Conservation (phyloP, 768 basidiomycete species). For the Gloeopeniophorella convolvens region DNA sequence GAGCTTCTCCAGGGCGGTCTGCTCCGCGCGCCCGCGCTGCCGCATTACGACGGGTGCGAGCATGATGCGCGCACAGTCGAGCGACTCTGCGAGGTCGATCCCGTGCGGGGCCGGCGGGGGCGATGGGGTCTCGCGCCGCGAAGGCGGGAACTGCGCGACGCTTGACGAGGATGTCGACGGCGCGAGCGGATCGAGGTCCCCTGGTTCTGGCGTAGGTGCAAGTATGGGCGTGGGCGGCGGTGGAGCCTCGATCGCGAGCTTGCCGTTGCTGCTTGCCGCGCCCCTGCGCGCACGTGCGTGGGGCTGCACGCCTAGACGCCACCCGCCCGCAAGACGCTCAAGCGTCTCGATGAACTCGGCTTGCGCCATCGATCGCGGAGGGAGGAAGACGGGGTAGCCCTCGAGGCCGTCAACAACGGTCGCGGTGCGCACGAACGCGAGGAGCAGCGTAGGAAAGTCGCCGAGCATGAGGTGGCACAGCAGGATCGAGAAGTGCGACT, state of each 20-base stretch:
- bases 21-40: slow-evolving; percentile 53
- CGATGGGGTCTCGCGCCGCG: slow-evolving; percentile 20
- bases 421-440: slow-evolving; percentile 60
- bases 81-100: slow-evolving; percentile 43
- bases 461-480: slow-evolving; percentile 73
- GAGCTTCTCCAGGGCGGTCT: slow-evolving; percentile 43
- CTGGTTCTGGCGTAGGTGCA: background rate
- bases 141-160: slow-evolving; percentile 16
- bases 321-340: slow-evolving; percentile 72
- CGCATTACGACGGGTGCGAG: slow-evolving; percentile 63
- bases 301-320: slow-evolving; percentile 59
- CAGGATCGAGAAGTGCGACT: slow-evolving; percentile 77
- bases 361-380: slow-evolving; percentile 84
- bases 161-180: slow-evolving; percentile 23
- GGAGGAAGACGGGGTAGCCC: slow-evolving; percentile 83
- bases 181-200: slow-evolving; percentile 21
- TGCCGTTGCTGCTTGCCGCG: slow-evolving; percentile 29
- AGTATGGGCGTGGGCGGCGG: slow-evolving; percentile 25
- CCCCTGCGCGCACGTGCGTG: slow-evolving; percentile 37
- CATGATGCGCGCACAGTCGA: slow-evolving; percentile 67
- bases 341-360: slow-evolving; percentile 84
- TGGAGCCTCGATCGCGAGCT: slow-evolving; percentile 38
- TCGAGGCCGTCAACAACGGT: slow-evolving; percentile 74
- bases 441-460: slow-evolving; percentile 57
- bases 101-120: slow-evolving; percentile 18